Evolutionary conservation across 495 filamentous ascomycete species (phyloP), one percentile per base, ranked within the genome.

Genomic region (Cetradonia linearis): DNA sequence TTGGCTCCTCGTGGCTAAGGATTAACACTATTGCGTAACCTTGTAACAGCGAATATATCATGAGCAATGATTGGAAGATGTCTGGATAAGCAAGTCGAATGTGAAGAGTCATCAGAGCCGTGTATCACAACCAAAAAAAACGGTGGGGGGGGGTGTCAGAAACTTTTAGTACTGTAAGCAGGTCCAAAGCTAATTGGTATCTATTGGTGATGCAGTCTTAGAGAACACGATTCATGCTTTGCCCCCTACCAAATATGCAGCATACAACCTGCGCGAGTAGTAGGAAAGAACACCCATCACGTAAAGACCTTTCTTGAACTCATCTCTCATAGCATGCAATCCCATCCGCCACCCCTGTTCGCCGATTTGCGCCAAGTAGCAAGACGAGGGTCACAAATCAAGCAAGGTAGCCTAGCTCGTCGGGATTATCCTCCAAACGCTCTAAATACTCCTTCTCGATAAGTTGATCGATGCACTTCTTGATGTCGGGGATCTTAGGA

Each of bases 401-500:
- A 63, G 89, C 88, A 66, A 95, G 83, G 70, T 94, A 95, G 58
- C 93, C 89, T 55, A 98, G 81, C 63, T 96, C 91, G 65, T 97
- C 92, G n/a, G n/a, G n/a, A 36, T 60, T 66, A 40, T 89, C 89
- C 36, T 96, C 92, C 61, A 96, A 72, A 34, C 93, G 86, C 77
- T 99, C 94, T 53, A 99, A 81, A 70, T 99, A 99, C 72, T 98
- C 93, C 77, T 99, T 99, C 78, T 99, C 93, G 62, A 99, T 87
- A 44, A 99, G 78, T 65, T 95, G 95, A 72, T 99, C 93, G 68
- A 99, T 96, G 72, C 92, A 96, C 77, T 95, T 97, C 77, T 99
- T 99, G 81, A 99, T 97, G 65, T 99, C 93, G 6, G 81, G 77
- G 25, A 97, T 78, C 72, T 95, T 92, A 28, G 94, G 93, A 38